These are phyloP conservation scores for Kwoniella bestiolae DNA, from an alignment of 768 basidiomycete species.

Conservation along the genomic window DNA sequence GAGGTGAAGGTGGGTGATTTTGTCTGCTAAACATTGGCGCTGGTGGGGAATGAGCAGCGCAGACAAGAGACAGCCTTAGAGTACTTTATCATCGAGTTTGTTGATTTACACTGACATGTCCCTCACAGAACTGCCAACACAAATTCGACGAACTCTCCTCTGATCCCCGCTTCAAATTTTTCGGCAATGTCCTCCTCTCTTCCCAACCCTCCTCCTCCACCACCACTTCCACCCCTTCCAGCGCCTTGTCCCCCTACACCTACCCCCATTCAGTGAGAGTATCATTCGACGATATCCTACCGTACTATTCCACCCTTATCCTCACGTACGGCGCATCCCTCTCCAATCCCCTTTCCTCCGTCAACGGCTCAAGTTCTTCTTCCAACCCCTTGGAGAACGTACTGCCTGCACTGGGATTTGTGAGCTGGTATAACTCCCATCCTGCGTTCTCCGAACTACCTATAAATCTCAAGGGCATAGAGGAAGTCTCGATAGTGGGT, in stretches of 20 bases:
- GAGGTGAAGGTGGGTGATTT: conserved; percentile 79
- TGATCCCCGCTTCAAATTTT: conserved; percentile 84
- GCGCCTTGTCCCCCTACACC: conserved; percentile 53
- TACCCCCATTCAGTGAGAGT: conserved; percentile 66
- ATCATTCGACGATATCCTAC: conserved; percentile 66
- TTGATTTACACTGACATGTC: too few species aligned
- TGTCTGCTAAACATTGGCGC: not conserved
- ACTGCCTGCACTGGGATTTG: conserved; percentile 76
- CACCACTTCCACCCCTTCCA: conserved; percentile 14
- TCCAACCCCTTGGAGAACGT: conserved; percentile 60
- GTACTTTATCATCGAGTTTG: too few species aligned
- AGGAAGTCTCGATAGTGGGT: conserved; percentile 83
- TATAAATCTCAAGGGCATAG: conserved; percentile 64
- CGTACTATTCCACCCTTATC: conserved; percentile 81
- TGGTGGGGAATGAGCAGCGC: too few species aligned
- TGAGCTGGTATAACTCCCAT: conserved; percentile 96
- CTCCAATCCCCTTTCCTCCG: conserved; percentile 62
- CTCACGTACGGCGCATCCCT: conserved; percentile 84
- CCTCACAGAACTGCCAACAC: conserved; percentile 85
- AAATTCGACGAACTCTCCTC: conserved; percentile 83
- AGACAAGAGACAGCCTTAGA: too few species aligned
- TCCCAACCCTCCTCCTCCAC: conserved; percentile 39
- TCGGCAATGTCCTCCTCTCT: conserved; percentile 74
- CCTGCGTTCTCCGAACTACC: conserved; percentile 71
- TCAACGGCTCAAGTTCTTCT: conserved; percentile 62